phyloP scores from a whole-genome alignment of 495 filamentous ascomycete species.

The Beverwykella pulmonaria region DNA sequence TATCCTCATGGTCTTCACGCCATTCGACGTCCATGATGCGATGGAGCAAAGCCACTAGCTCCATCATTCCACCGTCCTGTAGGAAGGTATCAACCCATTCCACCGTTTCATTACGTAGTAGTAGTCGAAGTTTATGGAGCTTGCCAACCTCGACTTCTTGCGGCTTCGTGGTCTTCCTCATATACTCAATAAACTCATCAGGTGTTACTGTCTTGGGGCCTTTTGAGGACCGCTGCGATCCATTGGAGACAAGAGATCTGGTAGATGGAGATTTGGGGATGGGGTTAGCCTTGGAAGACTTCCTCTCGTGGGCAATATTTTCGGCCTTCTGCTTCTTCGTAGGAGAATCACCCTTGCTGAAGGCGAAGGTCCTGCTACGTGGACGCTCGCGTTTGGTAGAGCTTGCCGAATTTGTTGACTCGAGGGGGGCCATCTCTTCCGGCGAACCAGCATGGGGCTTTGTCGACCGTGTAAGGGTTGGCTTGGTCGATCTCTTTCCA shows the following conservation, averaged over 20 bases:
- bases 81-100: slow-evolving; percentile 94
- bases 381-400: slow-evolving; percentile 53
- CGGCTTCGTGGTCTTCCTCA: slow-evolving; percentile 75
- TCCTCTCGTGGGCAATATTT: slow-evolving; percentile 46
- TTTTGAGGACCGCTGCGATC: slow-evolving; percentile 44
- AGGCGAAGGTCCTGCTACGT: slow-evolving; percentile 75
- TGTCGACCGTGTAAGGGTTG: slow-evolving; percentile 26
- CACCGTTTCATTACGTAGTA: slow-evolving; percentile 92
- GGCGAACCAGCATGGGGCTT: slow-evolving; percentile 20
- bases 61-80: slow-evolving; percentile 83
- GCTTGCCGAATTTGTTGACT: slow-evolving; percentile 12
- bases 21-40: slow-evolving; percentile 94
- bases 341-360: slow-evolving; percentile 63
- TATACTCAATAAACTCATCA: slow-evolving; percentile 78
- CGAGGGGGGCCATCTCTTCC: slow-evolving; percentile 12
- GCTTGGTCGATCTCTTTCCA: slow-evolving; percentile 50
- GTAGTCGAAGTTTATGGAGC: slow-evolving; percentile 86
- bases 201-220: slow-evolving; percentile 54
- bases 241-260: slow-evolving; percentile 52
- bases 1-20: slow-evolving; percentile 97
- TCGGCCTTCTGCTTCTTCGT: slow-evolving; percentile 63
- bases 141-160: slow-evolving; percentile 87
- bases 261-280: slow-evolving; percentile 52
- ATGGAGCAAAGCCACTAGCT: slow-evolving; percentile 82
- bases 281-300: slow-evolving; percentile 49